Evolutionary conservation across 192 early-diverging fungal species (phyloP).

Genomic region (Dissophora globulifera): DNA sequence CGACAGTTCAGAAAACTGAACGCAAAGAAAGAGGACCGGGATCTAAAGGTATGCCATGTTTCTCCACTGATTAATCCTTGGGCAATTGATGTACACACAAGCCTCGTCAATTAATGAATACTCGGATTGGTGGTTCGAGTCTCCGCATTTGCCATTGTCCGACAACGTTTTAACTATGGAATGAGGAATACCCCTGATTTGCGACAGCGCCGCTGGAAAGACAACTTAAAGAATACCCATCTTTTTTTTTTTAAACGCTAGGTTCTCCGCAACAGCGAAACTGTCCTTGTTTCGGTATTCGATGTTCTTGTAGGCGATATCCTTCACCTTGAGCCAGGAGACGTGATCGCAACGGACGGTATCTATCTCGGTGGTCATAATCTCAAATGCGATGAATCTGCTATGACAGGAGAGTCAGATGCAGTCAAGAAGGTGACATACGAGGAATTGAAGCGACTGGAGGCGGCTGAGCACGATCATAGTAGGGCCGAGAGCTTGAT

Average conservation of each 20-base stretch:
- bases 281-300: constrained; percentile 74
- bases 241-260: constrained; percentile 6
- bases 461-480: constrained; percentile 21
- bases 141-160: too few species aligned
- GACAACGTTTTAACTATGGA: neutral
- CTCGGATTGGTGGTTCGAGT: too few species aligned
- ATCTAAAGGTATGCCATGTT: constrained; percentile 62
- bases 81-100: neutral
- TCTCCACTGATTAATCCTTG: neutral
- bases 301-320: constrained; percentile 94
- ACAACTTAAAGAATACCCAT: neutral
- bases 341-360: constrained; percentile 93
- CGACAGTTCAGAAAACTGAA: constrained; percentile 86
- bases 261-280: constrained; percentile 78
- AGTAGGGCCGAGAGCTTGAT: constrained; percentile 16
- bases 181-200: constrained; percentile 13
- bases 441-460: constrained; percentile 52
- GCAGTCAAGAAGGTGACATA: constrained; percentile 81
- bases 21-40: constrained; percentile 86
- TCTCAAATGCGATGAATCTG: constrained; percentile 89
- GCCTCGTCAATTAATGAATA: too few species aligned
- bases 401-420: constrained; percentile 95
- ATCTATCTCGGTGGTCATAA: constrained; percentile 85
- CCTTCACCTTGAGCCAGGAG: constrained; percentile 87
- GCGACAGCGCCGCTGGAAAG: too few species aligned